These are phyloP conservation scores for Pestalotiopsis sp. DNA, from an alignment of 2,329 filamentous ascomycete species.

Conservation along the genomic window DNA sequence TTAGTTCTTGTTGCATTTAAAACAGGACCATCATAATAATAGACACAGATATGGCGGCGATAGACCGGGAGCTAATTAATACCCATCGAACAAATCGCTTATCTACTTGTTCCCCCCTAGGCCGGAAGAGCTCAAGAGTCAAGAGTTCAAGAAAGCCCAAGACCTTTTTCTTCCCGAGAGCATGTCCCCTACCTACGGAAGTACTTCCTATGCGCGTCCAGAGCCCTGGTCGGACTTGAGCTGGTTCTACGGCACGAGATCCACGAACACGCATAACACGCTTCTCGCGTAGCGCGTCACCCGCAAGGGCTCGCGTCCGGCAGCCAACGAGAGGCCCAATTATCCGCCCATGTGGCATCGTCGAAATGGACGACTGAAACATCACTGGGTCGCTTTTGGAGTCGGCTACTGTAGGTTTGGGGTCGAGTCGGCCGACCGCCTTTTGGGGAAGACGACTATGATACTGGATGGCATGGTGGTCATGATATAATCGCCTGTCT, in stretches of 20 bases:
- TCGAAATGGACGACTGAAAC: constrained; percentile 3
- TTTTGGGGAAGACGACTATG: not conserved
- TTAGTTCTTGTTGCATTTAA: not conserved
- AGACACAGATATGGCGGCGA: not conserved
- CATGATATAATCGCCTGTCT: not conserved
- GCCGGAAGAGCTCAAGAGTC: not conserved
- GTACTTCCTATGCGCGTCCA: too few relatives aligned
- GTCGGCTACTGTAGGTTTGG: not conserved
- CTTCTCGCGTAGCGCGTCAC: not conserved
- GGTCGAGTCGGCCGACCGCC: not conserved
- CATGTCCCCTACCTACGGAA: too few relatives aligned
- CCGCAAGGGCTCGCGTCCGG: not conserved
- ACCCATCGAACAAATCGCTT: not conserved
- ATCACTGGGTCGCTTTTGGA: not conserved
- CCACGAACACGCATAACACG: too few relatives aligned
- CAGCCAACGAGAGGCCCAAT: not conserved
- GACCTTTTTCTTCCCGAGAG: too few relatives aligned
- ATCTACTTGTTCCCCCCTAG: not conserved
- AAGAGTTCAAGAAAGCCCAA: not conserved
- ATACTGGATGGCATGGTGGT: not conserved
- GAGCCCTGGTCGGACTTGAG: too few relatives aligned
- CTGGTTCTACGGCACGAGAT: too few relatives aligned
- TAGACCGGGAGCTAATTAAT: not conserved
- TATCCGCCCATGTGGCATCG: constrained; percentile 4
- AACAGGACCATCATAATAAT: not conserved